phyloP scores from a whole-genome alignment of 331 rosid genomes.

The Prunus yedoensis region DNA sequence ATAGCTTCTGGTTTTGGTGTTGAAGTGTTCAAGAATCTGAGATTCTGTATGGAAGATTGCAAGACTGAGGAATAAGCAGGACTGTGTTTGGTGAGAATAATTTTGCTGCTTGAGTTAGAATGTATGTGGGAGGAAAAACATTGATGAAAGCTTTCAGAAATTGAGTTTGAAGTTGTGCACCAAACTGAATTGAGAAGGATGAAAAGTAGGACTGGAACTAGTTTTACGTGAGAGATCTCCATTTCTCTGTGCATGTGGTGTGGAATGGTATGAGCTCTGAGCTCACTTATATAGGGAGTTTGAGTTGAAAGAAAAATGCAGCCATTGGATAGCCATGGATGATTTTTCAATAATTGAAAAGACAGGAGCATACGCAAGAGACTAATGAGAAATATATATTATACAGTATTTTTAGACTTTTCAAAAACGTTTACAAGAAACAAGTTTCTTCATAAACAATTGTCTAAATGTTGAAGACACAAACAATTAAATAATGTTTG shows the following conservation, averaged over 20 bases:
- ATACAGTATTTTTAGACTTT: no score
- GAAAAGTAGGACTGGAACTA: not conserved
- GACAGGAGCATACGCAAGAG: no score
- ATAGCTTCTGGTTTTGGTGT: no score
- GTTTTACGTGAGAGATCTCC: not conserved
- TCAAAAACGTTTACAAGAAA: no score
- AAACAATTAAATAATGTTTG: no score
- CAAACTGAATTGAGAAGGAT: not conserved
- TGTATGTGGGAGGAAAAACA: constrained; percentile 13
- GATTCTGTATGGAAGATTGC: not conserved
- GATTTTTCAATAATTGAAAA: no score
- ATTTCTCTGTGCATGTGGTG: not conserved
- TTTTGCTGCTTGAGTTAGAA: not conserved
- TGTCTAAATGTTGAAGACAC: no score
- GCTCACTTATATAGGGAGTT: not conserved
- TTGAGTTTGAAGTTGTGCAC: constrained; percentile 5
- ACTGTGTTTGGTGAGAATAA: constrained; percentile 2
- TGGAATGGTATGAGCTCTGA: not conserved
- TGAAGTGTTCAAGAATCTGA: no score
- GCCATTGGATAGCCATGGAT: no score
- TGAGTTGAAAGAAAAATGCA: not conserved
- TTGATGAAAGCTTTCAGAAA: constrained; percentile 2
- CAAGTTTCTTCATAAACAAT: no score
- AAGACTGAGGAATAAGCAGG: constrained; percentile 5
- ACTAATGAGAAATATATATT: no score